These are phyloP conservation scores for Diaporthe eres DNA, from an alignment of 2,329 filamentous ascomycete species.

Conservation along the genomic window DNA sequence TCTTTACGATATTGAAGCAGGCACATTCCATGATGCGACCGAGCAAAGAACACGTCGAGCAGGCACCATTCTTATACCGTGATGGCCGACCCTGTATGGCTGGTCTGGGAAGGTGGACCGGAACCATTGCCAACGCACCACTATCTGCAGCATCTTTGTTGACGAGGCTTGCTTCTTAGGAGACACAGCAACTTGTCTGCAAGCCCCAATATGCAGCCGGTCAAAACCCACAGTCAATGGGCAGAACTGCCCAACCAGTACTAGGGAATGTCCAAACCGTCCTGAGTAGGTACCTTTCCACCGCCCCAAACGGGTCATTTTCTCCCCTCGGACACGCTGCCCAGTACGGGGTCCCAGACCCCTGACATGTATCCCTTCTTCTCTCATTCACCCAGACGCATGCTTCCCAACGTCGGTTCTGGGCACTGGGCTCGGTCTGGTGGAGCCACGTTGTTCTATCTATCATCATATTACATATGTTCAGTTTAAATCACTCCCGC, in stretches of 20 bases:
- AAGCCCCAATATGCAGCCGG: conserved; percentile 40
- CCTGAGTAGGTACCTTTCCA: conserved; percentile 21
- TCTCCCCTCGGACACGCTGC: neutral
- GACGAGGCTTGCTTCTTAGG: conserved; percentile 42
- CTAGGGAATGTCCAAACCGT: conserved; percentile 7
- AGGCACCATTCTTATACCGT: conserved; percentile 50
- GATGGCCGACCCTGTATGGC: conserved; percentile 40
- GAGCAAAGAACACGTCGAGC: conserved; percentile 27
- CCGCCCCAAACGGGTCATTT: conserved; percentile 10
- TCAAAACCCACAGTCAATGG: conserved; percentile 31
- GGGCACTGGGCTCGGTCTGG: conserved; percentile 40
- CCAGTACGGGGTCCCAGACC: conserved; percentile 8
- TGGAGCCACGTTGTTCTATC: conserved; percentile 55
- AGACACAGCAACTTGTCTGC: conserved; percentile 39
- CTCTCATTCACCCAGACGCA: conserved; percentile 33
- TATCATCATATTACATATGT: conserved; percentile 47
- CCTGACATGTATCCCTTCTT: conserved; percentile 38
- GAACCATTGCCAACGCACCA: conserved; percentile 43
- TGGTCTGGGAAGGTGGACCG: conserved; percentile 42
- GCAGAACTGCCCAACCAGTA: conserved; percentile 23
- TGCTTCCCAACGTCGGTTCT: conserved; percentile 42
- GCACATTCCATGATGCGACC: conserved; percentile 11
- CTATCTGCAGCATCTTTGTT: conserved; percentile 40
- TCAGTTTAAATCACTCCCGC: conserved; percentile 39
- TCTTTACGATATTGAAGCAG: conserved; percentile 24